phyloP scores from a whole-genome alignment of 345 rosid species.

The Lepidium sativum region DNA sequence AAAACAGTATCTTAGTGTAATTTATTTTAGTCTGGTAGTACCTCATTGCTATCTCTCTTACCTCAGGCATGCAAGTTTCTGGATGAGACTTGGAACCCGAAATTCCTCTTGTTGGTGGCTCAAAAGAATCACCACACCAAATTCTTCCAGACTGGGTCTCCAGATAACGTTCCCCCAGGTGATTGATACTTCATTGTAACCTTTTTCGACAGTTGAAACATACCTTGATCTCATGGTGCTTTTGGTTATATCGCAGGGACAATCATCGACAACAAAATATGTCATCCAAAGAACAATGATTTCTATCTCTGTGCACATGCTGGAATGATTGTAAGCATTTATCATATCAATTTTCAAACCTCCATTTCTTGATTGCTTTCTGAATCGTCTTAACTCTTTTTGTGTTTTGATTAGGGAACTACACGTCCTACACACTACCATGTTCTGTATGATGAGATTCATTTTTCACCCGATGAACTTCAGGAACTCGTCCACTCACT shows the following conservation, averaged over 20 bases:
- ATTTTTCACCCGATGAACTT: constrained; percentile 26
- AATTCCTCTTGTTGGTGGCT: constrained; percentile 70
- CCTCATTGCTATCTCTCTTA: neutral
- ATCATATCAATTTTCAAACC: neutral
- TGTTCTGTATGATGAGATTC: constrained; percentile 27
- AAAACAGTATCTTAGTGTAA: neutral
- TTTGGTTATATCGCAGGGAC: constrained; percentile 20
- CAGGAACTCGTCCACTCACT: constrained; percentile 30
- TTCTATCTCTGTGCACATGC: constrained; percentile 31
- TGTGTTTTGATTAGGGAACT: constrained; percentile 23
- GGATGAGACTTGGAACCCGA: constrained; percentile 54
- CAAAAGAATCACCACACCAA: constrained; percentile 94
- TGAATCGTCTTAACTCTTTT: neutral
- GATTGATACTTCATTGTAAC: neutral
- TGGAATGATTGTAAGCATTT: constrained; percentile 27
- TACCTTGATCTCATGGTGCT: neutral
- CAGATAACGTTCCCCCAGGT: constrained; percentile 93
- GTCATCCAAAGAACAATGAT: constrained; percentile 28
- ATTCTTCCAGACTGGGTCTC: constrained; percentile 49
- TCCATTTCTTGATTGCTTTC: neutral
- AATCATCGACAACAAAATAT: constrained; percentile 24
- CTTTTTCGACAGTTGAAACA: neutral
- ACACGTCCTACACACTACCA: constrained; percentile 31
- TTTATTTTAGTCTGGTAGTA: neutral
- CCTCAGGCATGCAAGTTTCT: constrained; percentile 68